Base-by-base conservation (phyloP, 208 protist genomes). In the Wallacemonas collosoma region DNA sequence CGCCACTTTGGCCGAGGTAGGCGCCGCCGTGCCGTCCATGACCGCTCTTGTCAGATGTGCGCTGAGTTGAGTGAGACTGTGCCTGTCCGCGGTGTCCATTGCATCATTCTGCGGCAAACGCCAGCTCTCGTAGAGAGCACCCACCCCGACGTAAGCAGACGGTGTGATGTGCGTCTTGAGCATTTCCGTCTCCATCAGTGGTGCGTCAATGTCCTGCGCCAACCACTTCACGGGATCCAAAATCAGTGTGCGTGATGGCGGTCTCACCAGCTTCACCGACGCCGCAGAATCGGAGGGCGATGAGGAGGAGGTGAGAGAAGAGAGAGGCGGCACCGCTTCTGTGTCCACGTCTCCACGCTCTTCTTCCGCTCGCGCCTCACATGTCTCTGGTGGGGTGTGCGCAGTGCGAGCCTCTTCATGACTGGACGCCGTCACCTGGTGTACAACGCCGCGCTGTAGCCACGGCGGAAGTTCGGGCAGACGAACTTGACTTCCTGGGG, bases 151-250 rank as follows among this genome's bases (percentile, higher is more conserved):
- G 15, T 53, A 65, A 8, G 60, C 60, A n/a, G 60, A 65, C 17
- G 66, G 58, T 4, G 66, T 58, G 67, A 72, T 58, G 58, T 73
- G 68, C 8, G 1, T 40, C 35, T 38, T 12, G 38, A 90, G 71
- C 9, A 75, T 3, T 8, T 60, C 75, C n/a, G 36, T 8, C 26
- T 80, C 70, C 82, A 91, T 81, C 12, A 89, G 79, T 4, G 86
- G 86, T 1, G 76, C 72, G 65, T 83, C 73, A 0, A 72, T 3
- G 4, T 76, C 53, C 68, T 89, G 75, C 1, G 78, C 57, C 11
- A 91, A 69, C 83, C 83, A 91, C 72, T 81, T 56, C 7, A 91
- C 74, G 1, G 83, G 83, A 55, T 91, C 86, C 8, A 85, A 39
- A 51, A 89, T 83, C 44, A 82, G 56, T 5, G 14, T 55, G 14